These are phyloP conservation scores for Cerrena zonata DNA, from an alignment of 1,284 basidiomycete species.

Conservation along the genomic window DNA sequence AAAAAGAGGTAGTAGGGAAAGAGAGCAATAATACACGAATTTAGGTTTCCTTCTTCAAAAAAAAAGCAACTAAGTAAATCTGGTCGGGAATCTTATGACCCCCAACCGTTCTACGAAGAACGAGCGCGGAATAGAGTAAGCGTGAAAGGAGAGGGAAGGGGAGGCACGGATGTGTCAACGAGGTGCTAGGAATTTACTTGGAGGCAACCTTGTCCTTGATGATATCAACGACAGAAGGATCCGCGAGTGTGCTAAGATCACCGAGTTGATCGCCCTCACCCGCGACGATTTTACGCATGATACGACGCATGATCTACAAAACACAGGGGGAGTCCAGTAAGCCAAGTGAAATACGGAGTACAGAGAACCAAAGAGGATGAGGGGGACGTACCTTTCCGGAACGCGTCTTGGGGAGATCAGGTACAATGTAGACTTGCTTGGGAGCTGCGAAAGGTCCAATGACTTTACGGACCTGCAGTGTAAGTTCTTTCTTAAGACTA, in stretches of 20 bases:
- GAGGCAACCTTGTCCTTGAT: slow-evolving; percentile 72
- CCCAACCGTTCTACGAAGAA: no score
- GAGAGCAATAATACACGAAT: no score
- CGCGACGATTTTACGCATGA: slow-evolving; percentile 91
- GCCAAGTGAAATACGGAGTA: neutral
- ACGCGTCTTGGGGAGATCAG: slow-evolving; percentile 91
- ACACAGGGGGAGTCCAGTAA: neutral
- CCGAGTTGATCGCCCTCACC: slow-evolving; percentile 91
- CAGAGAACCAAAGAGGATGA: neutral
- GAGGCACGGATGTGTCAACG: neutral
- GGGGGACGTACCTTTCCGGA: slow-evolving; percentile 76
- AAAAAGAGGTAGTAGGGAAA: no score
- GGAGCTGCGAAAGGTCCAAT: slow-evolving; percentile 95
- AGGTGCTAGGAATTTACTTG: neutral
- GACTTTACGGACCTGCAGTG: slow-evolving; percentile 90
- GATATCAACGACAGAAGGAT: slow-evolving; percentile 75
- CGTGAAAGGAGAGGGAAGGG: no score
- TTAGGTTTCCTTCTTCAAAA: no score
- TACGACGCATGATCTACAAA: slow-evolving; percentile 80
- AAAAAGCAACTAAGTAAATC: no score
- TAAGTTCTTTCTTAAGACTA: slow-evolving; percentile 79
- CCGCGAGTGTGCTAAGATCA: slow-evolving; percentile 86
- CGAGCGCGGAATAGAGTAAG: no score
- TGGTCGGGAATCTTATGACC: no score
- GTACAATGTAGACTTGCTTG: slow-evolving; percentile 84